Conservation (phyloP, 73 alveolate genomes). For the Paramecium primaurelia region DNA sequence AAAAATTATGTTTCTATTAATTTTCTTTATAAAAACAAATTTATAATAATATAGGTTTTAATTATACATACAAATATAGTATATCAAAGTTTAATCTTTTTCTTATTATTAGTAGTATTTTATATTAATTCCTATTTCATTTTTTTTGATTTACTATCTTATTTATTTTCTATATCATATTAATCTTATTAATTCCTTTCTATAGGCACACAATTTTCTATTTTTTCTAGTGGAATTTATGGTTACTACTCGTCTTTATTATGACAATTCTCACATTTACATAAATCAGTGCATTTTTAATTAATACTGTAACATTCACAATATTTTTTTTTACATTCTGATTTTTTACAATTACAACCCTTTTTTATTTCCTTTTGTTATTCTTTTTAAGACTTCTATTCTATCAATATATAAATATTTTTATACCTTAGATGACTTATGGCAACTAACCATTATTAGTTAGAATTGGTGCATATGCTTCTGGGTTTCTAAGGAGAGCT, state of each 20-base stretch:
- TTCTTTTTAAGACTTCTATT: background rate
- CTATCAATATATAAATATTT: background rate
- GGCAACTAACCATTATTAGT: background rate
- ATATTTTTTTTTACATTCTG: slow-evolving; percentile 71
- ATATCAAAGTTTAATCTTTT: background rate
- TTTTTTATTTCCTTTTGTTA: background rate
- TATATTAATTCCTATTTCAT: background rate
- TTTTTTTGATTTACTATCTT: background rate
- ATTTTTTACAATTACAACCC: slow-evolving; percentile 74
- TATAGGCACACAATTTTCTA: background rate
- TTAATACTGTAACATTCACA: slow-evolving; percentile 72
- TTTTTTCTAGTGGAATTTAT: background rate
- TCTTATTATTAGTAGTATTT: background rate
- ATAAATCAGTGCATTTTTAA: slow-evolving; percentile 50
- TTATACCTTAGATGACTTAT: background rate
- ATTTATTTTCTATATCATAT: background rate
- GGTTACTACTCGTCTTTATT: background rate
- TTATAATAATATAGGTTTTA: background rate
- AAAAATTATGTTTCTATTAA: background rate
- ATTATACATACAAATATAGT: too few relatives aligned
- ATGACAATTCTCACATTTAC: slow-evolving; percentile 52
- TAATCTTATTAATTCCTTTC: background rate
- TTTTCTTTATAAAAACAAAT: too few relatives aligned
- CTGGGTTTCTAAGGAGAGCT: slow-evolving; percentile 47
- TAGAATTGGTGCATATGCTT: background rate